Percentiles rank a stretch among this genome's conserved stretches.
These are phyloP conservation scores for Eucalyptus melliodora DNA, from an alignment of 345 rosid genomes.

Conservation along the genomic window DNA sequence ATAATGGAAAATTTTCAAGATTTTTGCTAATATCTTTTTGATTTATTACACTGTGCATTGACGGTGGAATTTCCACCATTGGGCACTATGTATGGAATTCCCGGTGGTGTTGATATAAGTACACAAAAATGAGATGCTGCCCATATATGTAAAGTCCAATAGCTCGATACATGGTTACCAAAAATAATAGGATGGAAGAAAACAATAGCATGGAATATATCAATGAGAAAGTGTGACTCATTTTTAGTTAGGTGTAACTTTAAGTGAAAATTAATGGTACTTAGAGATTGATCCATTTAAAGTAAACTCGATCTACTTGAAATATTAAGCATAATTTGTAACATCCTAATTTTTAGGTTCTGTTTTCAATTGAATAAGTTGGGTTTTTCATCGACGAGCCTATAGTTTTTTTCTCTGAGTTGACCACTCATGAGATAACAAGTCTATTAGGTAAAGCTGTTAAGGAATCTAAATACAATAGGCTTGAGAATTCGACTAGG, in stretches of 20 bases:
- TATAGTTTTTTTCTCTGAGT: too few species aligned
- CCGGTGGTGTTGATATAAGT: background rate
- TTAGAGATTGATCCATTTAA: background rate
- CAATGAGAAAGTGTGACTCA: background rate
- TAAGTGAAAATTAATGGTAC: background rate
- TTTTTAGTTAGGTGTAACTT: background rate
- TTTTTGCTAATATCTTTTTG: background rate
- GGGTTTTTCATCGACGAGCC: rapidly evolving
- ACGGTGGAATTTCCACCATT: background rate
- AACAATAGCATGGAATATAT: background rate
- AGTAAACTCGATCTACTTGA: background rate
- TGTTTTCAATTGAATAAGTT: too few species aligned
- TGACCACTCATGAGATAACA: too few species aligned
- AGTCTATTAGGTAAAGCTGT: too few species aligned
- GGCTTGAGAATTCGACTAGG: too few species aligned
- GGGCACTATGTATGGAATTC: background rate
- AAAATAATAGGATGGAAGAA: background rate
- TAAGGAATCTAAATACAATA: too few species aligned
- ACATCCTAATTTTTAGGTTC: too few species aligned
- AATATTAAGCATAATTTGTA: background rate
- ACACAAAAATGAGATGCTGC: background rate
- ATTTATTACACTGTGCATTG: background rate
- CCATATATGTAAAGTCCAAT: background rate
- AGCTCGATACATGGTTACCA: background rate
- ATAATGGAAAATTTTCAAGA: background rate